Evolutionary conservation across 352 stramenopile genomes (phyloP).

Genomic region (Phytopythium sindhum): DNA sequence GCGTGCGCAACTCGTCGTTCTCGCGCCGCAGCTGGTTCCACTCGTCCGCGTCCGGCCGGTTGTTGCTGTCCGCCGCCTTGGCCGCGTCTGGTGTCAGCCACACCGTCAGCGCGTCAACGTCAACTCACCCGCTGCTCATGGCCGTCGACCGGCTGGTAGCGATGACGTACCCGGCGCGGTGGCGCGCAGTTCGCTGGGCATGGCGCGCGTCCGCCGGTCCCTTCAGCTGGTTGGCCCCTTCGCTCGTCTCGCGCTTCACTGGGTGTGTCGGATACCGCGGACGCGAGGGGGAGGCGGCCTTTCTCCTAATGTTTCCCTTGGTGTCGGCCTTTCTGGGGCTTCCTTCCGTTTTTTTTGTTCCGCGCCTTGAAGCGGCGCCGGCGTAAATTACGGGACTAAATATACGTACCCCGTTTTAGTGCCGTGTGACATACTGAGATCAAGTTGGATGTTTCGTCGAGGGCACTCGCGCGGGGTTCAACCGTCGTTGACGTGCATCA

Average conservation of each 20-base stretch:
- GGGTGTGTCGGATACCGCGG: too few relatives aligned
- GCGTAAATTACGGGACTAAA: too few relatives aligned
- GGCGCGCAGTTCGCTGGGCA: slow-evolving; percentile 1
- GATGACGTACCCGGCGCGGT: background rate
- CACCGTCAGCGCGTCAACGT: too few relatives aligned
- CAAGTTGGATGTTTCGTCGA: background rate
- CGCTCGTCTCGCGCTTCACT: too few relatives aligned
- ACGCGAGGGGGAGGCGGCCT: too few relatives aligned
- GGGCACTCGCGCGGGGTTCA: background rate
- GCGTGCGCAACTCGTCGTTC: slow-evolving; percentile 47
- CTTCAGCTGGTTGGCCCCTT: background rate
- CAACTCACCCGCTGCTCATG: too few relatives aligned
- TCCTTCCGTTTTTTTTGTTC: background rate
- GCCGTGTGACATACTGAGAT: background rate
- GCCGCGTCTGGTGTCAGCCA: background rate
- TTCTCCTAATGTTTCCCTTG: too few relatives aligned
- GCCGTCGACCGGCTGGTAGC: too few relatives aligned
- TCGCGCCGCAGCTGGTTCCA: slow-evolving; percentile 24
- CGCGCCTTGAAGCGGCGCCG: background rate
- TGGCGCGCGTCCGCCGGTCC: background rate
- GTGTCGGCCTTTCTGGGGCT: background rate
- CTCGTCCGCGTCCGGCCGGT: slow-evolving; percentile 15
- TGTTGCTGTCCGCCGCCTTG: background rate
- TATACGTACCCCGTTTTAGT: background rate
- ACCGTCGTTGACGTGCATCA: background rate